Percentiles rank a stretch among this genome's conserved stretches.
phyloP scores from a whole-genome alignment of 495 filamentous ascomycete genomes.

The Astrothelium subdiscretum region DNA sequence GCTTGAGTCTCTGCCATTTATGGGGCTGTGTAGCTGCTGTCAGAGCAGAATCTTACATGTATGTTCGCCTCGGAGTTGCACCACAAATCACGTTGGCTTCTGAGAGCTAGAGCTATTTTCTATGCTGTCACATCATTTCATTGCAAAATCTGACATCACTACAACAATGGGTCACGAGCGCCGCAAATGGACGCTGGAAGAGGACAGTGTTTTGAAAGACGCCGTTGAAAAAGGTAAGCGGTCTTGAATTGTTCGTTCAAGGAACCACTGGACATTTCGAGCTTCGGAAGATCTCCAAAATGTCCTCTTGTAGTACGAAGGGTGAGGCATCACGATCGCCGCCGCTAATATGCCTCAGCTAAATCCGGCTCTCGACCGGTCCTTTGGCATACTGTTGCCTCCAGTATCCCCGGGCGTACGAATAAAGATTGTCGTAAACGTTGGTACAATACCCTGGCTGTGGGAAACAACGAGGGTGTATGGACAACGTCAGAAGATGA shows the following conservation, averaged over 20 bases:
- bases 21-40: no score
- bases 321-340: no score
- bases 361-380: not conserved
- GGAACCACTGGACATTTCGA: no score
- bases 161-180: not conserved
- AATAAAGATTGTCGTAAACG: not conserved
- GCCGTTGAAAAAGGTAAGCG: not conserved
- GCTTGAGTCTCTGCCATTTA: no score
- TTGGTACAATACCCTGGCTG: not conserved
- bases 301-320: no score
- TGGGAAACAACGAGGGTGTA: not conserved
- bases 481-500: not conserved
- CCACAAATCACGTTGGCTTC: no score
- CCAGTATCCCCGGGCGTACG: not conserved
- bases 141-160: no score
- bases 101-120: no score
- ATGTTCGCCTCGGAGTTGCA: no score
- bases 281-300: no score
- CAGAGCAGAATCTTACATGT: no score
- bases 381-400: not conserved
- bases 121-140: no score
- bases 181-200: not conserved
- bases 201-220: not conserved
- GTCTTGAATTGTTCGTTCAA: not conserved
- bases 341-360: not conserved